Evolutionary conservation across 441 rosid genomes (phyloP).

Genomic region (Brassica hybrid): DNA sequence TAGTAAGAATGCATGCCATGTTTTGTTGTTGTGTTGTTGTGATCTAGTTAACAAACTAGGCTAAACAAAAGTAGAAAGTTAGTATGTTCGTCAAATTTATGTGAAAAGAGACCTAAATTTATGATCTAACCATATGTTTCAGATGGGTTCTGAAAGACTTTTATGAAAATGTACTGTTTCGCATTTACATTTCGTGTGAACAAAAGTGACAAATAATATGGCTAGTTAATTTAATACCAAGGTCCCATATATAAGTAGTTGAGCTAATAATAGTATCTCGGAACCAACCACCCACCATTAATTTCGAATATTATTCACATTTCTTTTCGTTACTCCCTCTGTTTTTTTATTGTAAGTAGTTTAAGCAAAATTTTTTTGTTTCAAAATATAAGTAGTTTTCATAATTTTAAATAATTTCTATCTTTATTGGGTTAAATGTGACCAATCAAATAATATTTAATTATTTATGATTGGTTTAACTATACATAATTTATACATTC

Average conservation of each 20-base stretch:
- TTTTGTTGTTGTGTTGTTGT: not conserved
- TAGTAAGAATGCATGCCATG: not conserved
- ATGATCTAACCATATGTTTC: conserved; percentile 27
- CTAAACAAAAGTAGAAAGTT: conserved; percentile 14
- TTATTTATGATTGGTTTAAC: too few relatives aligned
- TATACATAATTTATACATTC: too few relatives aligned
- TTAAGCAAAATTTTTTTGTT: too few relatives aligned
- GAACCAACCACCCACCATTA: conserved; percentile 52
- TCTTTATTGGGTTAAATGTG: too few relatives aligned
- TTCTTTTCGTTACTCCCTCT: not conserved
- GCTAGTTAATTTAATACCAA: conserved; percentile 31
- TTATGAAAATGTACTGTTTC: not conserved
- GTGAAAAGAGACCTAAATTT: not conserved
- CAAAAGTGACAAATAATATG: conserved; percentile 15
- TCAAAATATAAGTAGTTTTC: too few relatives aligned
- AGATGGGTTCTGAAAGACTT: conserved; percentile 21
- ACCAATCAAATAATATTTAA: too few relatives aligned
- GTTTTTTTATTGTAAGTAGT: too few relatives aligned
- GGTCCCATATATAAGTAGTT: conserved; percentile 47
- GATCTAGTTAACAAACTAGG: not conserved
- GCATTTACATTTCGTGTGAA: conserved; percentile 39
- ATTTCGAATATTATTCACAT: conserved; percentile 42
- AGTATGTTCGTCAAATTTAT: not conserved
- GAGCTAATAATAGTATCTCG: conserved; percentile 45
- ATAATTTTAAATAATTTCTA: too few relatives aligned